Conservation (phyloP, 139 green algal species). For the Picochlorum sp. region DNA sequence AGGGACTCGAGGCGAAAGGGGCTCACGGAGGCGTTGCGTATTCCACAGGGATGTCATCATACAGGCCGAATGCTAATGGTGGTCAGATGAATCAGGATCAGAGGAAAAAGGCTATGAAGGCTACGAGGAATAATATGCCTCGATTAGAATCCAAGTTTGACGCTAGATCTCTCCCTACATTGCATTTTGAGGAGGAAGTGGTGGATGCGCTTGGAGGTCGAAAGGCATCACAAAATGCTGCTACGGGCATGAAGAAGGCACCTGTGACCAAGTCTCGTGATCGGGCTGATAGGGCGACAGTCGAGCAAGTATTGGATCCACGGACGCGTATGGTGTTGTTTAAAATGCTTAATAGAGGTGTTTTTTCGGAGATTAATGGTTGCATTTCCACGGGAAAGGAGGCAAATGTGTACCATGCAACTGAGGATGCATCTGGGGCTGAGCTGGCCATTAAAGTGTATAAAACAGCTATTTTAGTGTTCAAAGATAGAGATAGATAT, state of each 20-base stretch:
- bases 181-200: conserved; percentile 31
- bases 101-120: neutral
- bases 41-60: neutral
- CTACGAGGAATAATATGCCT: conserved; percentile 30
- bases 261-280: conserved; percentile 40
- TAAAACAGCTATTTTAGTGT: conserved; percentile 98
- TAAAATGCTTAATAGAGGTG: conserved; percentile 87
- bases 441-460: conserved; percentile 97
- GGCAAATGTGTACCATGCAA: conserved; percentile 96
- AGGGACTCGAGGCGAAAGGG: conserved; percentile 26
- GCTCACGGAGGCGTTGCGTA: neutral
- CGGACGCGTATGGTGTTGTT: conserved; percentile 93
- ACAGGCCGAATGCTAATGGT: conserved; percentile 25
- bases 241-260: neutral
- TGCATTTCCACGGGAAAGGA: conserved; percentile 97
- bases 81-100: conserved; percentile 14
- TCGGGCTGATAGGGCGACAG: conserved; percentile 83
- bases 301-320: conserved; percentile 81
- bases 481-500: conserved; percentile 91
- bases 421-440: neutral
- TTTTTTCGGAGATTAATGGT: conserved; percentile 85
- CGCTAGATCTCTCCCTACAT: conserved; percentile 8
- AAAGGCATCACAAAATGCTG: neutral
- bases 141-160: conserved; percentile 47
- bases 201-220: conserved; percentile 39